phyloP scores from a whole-genome alignment of 2,329 filamentous ascomycete genomes.

The Cryoendolithus antarcticus region DNA sequence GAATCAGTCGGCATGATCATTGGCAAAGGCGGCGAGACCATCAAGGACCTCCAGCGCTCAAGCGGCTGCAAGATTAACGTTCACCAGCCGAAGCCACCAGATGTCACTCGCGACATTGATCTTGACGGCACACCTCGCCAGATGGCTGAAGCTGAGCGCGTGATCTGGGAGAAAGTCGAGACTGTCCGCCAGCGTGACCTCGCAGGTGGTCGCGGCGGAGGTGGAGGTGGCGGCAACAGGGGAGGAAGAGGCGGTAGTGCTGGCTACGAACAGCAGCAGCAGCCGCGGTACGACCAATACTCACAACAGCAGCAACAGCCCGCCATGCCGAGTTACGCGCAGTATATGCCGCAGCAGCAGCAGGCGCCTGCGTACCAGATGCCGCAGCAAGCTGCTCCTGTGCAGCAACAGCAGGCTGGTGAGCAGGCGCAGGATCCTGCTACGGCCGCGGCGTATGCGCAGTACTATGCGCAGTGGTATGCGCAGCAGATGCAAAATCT shows the following conservation, averaged over 20 bases:
- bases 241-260: conserved; percentile 1
- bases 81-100: conserved; percentile 65
- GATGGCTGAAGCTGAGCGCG: conserved; percentile 67
- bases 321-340: conserved; percentile 17
- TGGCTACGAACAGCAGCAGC: conserved; percentile 7
- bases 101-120: conserved; percentile 75
- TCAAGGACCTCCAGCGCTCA: conserved; percentile 79
- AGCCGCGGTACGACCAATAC: conserved; percentile 31
- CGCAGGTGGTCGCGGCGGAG: conserved; percentile 20
- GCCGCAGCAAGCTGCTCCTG: conserved; percentile 13
- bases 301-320: conserved; percentile 34
- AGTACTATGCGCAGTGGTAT: conserved; percentile 13
- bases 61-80: conserved; percentile 95
- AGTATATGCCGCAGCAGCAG: conserved; percentile 15
- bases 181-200: conserved; percentile 52
- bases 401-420: conserved; percentile 9
- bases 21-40: conserved; percentile 83
- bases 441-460: conserved; percentile 11
- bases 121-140: conserved; percentile 66
- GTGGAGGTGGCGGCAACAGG: conserved; percentile 22
- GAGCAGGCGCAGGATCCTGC: conserved; percentile 8
- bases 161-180: conserved; percentile 86
- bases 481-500: conserved; percentile 16
- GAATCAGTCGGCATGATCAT: conserved; percentile 96
- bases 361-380: conserved; percentile 19